These are phyloP conservation scores for Rhododendron simsii DNA, from an alignment of 148 eudicot genomes.

Conservation along the genomic window DNA sequence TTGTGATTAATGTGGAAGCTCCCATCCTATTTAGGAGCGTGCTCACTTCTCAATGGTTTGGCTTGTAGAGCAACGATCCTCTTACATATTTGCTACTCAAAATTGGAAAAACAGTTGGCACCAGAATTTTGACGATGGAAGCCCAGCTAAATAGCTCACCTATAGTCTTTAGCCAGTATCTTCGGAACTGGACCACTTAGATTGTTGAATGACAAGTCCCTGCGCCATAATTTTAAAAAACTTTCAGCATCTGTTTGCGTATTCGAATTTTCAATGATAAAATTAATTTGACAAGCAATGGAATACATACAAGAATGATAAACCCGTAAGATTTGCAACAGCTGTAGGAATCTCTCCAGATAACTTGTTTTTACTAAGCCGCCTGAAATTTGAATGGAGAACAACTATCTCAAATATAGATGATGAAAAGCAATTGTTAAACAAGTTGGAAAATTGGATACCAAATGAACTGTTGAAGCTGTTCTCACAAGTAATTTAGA, in stretches of 20 bases:
- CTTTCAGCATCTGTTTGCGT: slow-evolving; percentile 1
- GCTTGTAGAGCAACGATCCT: background rate
- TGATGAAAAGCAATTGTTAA: background rate
- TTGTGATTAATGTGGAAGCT: background rate
- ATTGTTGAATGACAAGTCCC: slow-evolving; percentile 87
- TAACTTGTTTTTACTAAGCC: slow-evolving; percentile 69
- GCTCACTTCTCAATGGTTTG: background rate
- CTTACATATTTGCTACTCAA: background rate
- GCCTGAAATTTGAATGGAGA: slow-evolving; percentile 38
- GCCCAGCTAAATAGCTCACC: slow-evolving; percentile 29
- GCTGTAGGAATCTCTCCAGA: slow-evolving; percentile 70
- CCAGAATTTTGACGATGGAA: background rate
- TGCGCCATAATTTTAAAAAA: slow-evolving; percentile 17
- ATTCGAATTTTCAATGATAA: background rate
- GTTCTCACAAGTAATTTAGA: slow-evolving; percentile 81
- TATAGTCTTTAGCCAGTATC: slow-evolving; percentile 70
- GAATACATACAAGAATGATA: slow-evolving; percentile 83
- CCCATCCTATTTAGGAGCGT: background rate
- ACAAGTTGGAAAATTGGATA: background rate
- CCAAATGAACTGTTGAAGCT: background rate
- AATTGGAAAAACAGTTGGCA: background rate
- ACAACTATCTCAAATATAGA: background rate
- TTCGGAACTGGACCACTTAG: slow-evolving; percentile 76
- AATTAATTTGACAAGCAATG: background rate
- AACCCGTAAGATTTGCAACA: slow-evolving; percentile 77